Percentiles rank a stretch among this genome's conserved stretches.
Evolutionary conservation across 192 early-diverging fungal genomes (phyloP).

Genomic region (Backusella circina): DNA sequence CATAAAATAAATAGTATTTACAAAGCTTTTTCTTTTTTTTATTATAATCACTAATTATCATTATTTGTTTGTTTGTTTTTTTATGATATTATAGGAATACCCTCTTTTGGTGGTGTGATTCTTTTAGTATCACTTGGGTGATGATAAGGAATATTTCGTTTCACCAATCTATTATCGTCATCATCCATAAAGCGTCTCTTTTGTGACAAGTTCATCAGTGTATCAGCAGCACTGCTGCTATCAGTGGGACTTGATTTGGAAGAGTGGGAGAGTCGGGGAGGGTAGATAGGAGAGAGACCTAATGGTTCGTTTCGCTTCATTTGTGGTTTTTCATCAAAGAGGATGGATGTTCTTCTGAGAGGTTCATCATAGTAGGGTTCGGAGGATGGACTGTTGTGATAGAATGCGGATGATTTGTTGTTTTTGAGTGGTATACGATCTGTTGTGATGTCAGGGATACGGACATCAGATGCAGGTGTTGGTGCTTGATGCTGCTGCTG

Average conservation of each 20-base stretch:
- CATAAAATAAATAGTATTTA: not conserved
- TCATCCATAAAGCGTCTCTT: not conserved
- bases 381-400: not conserved
- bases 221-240: constrained; percentile 7
- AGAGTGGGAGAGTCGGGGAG: not conserved
- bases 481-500: not conserved
- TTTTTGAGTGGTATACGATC: constrained; percentile 2
- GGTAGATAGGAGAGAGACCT: not conserved
- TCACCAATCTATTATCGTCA: not conserved
- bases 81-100: constrained; percentile 5
- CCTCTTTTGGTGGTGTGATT: constrained; percentile 2
- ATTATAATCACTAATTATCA: not conserved
- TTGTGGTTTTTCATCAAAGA: constrained; percentile 5
- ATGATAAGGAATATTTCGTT: not conserved
- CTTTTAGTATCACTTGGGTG: not conserved
- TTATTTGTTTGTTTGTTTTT: not conserved
- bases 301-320: not conserved
- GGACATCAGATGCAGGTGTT: constrained; percentile 15
- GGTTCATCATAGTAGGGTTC: not conserved
- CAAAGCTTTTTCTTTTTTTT: not conserved
- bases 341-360: constrained; percentile 13
- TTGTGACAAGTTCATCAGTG: constrained; percentile 9
- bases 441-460: constrained; percentile 27
- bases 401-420: not conserved
- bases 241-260: constrained; percentile 3